A percentile compares a stretch with the other conserved stretches of the same genome.
These are phyloP conservation scores for Aurantiochytrium sp. DNA, from an alignment of 108 stramenopile species.

Conservation along the genomic window DNA sequence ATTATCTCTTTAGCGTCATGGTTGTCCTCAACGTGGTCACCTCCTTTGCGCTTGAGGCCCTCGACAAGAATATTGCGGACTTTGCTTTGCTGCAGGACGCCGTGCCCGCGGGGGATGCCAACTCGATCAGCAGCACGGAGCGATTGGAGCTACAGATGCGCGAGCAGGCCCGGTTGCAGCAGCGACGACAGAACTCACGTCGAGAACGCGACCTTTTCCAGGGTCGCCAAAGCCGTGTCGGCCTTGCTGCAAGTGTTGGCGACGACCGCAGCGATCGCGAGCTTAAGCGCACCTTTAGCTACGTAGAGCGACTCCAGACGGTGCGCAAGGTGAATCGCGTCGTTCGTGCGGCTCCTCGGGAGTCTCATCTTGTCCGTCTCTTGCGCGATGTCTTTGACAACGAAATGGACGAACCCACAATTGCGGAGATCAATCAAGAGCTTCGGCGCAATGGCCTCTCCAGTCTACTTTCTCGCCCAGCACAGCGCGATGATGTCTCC, in stretches of 20 bases:
- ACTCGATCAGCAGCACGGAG: neutral
- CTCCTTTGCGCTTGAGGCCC: conserved; percentile 21
- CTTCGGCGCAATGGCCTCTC: neutral
- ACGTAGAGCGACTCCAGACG: neutral
- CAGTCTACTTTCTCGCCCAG: neutral
- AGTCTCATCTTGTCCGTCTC: neutral
- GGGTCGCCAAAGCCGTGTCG: neutral
- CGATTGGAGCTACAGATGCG: neutral
- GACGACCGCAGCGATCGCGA: neutral
- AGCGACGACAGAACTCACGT: neutral
- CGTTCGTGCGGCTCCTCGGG: neutral
- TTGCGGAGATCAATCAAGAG: neutral
- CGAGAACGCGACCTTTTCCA: neutral
- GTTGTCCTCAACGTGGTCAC: conserved; percentile 25
- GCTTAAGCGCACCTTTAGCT: neutral
- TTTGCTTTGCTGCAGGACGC: neutral
- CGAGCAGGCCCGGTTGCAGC: neutral
- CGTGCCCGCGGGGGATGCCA: neutral
- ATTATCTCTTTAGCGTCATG: conserved; percentile 17
- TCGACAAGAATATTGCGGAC: neutral
- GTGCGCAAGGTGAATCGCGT: neutral
- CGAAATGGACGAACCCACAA: conserved; percentile 8
- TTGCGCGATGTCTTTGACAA: conserved; percentile 12
- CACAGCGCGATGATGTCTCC: no score
- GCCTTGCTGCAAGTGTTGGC: neutral